Evolutionary conservation across 2,329 filamentous ascomycete species (phyloP).

Genomic region (Leptosphaerulina australis): DNA sequence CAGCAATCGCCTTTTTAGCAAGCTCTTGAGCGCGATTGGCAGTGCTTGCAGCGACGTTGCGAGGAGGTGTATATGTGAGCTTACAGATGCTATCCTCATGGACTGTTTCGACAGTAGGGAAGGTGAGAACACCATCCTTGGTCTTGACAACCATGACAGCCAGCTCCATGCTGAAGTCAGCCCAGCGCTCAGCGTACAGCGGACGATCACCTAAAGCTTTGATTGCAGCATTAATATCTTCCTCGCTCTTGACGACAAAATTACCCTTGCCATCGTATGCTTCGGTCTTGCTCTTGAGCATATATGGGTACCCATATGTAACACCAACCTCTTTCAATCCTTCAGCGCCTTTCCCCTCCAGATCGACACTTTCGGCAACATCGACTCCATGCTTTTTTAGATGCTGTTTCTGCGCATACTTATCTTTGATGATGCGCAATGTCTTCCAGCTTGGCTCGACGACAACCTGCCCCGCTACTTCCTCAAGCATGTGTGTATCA

Average conservation of each 20-base stretch:
- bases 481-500: constrained; percentile 85
- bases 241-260: constrained; percentile 65
- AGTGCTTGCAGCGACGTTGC: constrained; percentile 67
- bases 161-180: constrained; percentile 82
- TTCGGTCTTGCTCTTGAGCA: constrained; percentile 89
- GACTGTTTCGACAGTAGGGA: constrained; percentile 90
- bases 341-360: constrained; percentile 64
- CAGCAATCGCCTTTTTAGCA: constrained; percentile 77
- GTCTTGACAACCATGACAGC: constrained; percentile 95
- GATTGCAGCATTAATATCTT: constrained; percentile 69
- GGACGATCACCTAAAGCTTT: constrained; percentile 68
- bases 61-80: constrained; percentile 83
- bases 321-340: constrained; percentile 68
- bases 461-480: constrained; percentile 71
- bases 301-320: constrained; percentile 79
- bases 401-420: constrained; percentile 87
- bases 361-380: constrained; percentile 71
- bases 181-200: constrained; percentile 90
- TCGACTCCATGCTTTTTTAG: constrained; percentile 71
- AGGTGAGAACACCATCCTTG: constrained; percentile 74
- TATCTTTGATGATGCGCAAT: constrained; percentile 89
- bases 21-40: constrained; percentile 73
- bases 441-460: constrained; percentile 83
- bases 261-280: constrained; percentile 91
- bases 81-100: constrained; percentile 97